Conservation (phyloP, 2,329 filamentous ascomycete genomes). For the Alternaria panax region DNA sequence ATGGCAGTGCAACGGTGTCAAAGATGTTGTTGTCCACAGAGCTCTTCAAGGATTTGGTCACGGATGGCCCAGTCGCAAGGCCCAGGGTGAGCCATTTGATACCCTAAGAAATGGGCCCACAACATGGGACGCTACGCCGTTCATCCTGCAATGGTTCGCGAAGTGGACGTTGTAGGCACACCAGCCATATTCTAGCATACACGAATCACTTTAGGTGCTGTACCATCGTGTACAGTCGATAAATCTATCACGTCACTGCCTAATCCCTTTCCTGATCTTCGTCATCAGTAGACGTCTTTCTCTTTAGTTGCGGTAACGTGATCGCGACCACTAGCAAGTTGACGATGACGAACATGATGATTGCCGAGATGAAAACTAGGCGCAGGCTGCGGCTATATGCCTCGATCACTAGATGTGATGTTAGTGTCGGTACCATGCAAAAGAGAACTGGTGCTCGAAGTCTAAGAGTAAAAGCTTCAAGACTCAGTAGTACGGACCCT, state of each 20-base stretch:
- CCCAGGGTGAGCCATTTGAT: constrained; percentile 30
- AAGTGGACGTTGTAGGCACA: constrained; percentile 21
- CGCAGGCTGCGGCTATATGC: constrained; percentile 50
- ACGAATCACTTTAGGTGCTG: neutral
- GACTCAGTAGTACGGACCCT: constrained; percentile 49
- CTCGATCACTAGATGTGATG: constrained; percentile 42
- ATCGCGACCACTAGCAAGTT: constrained; percentile 61
- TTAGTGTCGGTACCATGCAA: constrained; percentile 34
- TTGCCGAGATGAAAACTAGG: constrained; percentile 54
- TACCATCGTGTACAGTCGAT: neutral
- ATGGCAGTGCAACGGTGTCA: constrained; percentile 25
- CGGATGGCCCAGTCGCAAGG: constrained; percentile 30
- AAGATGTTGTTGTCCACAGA: constrained; percentile 26
- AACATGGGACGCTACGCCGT: constrained; percentile 31
- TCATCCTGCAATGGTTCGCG: constrained; percentile 30
- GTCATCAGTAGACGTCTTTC: constrained; percentile 20
- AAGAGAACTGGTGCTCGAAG: neutral
- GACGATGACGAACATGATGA: constrained; percentile 57
- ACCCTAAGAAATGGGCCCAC: constrained; percentile 25
- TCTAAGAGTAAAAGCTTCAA: too few species aligned
- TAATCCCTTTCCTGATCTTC: neutral
- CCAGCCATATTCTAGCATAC: neutral
- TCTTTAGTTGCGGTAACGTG: constrained; percentile 58
- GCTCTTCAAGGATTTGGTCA: constrained; percentile 31
- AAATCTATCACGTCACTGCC: neutral